phyloP scores from a whole-genome alignment of 225 moss, liverwort and hornwort species.

The Rhytidiadelphus loreus region DNA sequence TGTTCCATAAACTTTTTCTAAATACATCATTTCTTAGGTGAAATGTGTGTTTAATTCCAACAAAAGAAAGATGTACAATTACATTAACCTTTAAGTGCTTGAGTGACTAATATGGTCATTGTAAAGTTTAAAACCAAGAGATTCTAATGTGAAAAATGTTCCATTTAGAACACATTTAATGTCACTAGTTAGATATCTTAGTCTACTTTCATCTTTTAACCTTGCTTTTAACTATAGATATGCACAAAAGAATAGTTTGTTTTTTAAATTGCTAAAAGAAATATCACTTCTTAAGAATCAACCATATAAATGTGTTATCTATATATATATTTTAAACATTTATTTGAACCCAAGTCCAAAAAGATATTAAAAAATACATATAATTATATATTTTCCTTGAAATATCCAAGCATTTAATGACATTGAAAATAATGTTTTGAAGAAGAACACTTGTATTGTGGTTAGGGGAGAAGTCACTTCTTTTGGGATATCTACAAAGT shows the following conservation, averaged over 20 bases:
- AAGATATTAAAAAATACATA: too few relatives aligned
- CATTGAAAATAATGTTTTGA: background rate
- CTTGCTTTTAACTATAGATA: background rate
- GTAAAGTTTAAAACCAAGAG: too few relatives aligned
- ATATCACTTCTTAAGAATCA: background rate
- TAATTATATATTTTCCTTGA: background rate
- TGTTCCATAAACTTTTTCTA: fast-evolving
- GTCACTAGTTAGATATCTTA: background rate
- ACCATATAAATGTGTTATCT: background rate
- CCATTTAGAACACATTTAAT: background rate
- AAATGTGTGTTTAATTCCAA: background rate
- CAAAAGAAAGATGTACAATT: background rate
- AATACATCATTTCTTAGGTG: too few relatives aligned
- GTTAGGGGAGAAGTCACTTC: fast-evolving
- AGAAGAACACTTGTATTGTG: background rate
- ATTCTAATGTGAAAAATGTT: too few relatives aligned
- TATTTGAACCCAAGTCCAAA: background rate
- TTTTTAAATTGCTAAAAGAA: background rate
- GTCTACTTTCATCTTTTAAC: background rate
- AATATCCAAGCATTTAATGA: too few relatives aligned
- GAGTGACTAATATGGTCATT: background rate
- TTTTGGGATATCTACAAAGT: too few relatives aligned
- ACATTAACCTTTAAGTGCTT: too few relatives aligned
- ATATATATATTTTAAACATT: background rate
- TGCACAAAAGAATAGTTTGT: background rate